Conservation (phyloP, 2,329 filamentous ascomycete genomes). For the Huntiella moniliformis region DNA sequence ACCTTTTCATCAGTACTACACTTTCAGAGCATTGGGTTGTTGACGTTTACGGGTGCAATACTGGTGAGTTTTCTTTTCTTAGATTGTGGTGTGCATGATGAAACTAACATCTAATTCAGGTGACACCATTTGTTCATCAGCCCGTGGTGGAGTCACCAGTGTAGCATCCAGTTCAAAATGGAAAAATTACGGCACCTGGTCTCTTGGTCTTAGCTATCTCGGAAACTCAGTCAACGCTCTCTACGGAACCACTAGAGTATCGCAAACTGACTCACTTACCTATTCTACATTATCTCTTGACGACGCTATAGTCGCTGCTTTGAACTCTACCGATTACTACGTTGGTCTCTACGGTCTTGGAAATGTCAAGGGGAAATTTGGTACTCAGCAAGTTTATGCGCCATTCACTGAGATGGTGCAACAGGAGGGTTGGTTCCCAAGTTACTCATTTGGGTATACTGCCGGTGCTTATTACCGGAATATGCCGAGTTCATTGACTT, state of each 20-base stretch:
- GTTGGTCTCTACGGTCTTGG: slow-evolving; percentile 38
- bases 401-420: slow-evolving; percentile 39
- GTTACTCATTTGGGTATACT: slow-evolving; percentile 57
- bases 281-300: slow-evolving; percentile 24
- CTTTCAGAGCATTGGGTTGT: slow-evolving; percentile 56
- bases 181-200: slow-evolving; percentile 38
- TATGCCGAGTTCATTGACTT: slow-evolving; percentile 37
- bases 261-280: slow-evolving; percentile 22
- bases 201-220: slow-evolving; percentile 40
- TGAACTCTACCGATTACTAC: slow-evolving; percentile 37
- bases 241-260: slow-evolving; percentile 39
- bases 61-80: slow-evolving; percentile 22
- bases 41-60: slow-evolving; percentile 34
- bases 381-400: slow-evolving; percentile 28
- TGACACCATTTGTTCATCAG: slow-evolving; percentile 33
- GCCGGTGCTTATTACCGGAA: slow-evolving; percentile 49
- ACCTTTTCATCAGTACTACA: slow-evolving; percentile 40
- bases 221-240: slow-evolving; percentile 41
- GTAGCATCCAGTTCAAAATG: slow-evolving; percentile 35
- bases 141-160: slow-evolving; percentile 41
- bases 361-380: slow-evolving; percentile 34
- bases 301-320: slow-evolving; percentile 28
- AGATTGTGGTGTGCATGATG: background rate
- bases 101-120: slow-evolving; percentile 14
- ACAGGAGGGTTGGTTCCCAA: slow-evolving; percentile 41